phyloP scores from a whole-genome alignment of 1,284 basidiomycete species.

The Cryptococcus neoformans region DNA sequence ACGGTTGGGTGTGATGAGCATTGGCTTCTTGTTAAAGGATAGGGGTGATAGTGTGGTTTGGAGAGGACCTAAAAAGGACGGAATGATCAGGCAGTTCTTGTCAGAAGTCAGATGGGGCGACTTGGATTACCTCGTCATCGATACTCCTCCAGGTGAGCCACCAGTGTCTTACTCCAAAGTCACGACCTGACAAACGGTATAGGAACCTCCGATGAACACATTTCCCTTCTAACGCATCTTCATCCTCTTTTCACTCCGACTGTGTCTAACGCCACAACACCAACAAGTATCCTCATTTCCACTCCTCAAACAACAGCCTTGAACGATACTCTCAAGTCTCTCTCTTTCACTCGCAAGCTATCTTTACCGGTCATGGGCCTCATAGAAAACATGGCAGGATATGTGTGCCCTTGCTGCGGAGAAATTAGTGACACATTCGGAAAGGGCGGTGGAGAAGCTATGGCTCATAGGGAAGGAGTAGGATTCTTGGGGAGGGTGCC shows the following conservation, averaged over 20 bases:
- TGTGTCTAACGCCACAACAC: constrained; percentile 36
- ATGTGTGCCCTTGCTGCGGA: constrained; percentile 91
- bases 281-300: constrained; percentile 87
- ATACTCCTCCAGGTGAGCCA: constrained; percentile 85
- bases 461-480: constrained; percentile 72
- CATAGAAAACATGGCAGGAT: constrained; percentile 99
- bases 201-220: constrained; percentile 99
- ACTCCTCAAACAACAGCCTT: constrained; percentile 97
- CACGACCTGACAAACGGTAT: neutral
- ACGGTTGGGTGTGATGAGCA: constrained; percentile 89
- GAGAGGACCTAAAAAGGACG: constrained; percentile 99
- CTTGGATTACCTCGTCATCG: constrained; percentile 92
- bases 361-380: constrained; percentile 86
- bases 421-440: constrained; percentile 96
- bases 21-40: constrained; percentile 88
- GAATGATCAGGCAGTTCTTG: constrained; percentile 98
- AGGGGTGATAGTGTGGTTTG: constrained; percentile 93
- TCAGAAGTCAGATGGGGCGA: constrained; percentile 96
- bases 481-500: constrained; percentile 86
- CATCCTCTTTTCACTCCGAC: constrained; percentile 72
- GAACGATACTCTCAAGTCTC: constrained; percentile 90
- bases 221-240: constrained; percentile 91
- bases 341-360: constrained; percentile 89
- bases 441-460: constrained; percentile 83
- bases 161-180: constrained; percentile 28